Evolutionary conservation across 2,329 filamentous ascomycete genomes (phyloP).

Genomic region (Diaporthe citriasiana): DNA sequence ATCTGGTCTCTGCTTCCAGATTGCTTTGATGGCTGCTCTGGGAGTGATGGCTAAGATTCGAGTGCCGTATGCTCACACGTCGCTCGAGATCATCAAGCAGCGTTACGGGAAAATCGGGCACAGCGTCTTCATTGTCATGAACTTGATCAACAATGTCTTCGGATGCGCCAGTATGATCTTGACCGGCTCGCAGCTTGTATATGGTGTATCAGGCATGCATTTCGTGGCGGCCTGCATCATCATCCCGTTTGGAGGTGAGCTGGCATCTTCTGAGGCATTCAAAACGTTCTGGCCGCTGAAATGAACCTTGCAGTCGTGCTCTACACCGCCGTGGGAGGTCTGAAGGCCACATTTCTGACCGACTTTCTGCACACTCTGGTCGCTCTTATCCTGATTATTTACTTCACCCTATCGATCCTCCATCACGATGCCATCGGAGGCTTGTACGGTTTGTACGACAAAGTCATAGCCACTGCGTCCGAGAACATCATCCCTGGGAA

Average conservation of each 20-base stretch:
- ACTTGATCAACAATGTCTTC: slow-evolving; percentile 59
- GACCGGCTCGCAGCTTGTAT: slow-evolving; percentile 59
- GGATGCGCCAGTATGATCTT: slow-evolving; percentile 62
- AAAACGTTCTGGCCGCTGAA: not conserved
- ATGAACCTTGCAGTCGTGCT: slow-evolving; percentile 55
- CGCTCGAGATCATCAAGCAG: slow-evolving; percentile 63
- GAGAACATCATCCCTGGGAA: slow-evolving; percentile 61
- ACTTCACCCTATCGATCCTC: slow-evolving; percentile 61
- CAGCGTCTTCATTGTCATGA: slow-evolving; percentile 57
- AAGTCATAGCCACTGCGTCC: slow-evolving; percentile 57
- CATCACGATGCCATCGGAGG: slow-evolving; percentile 59
- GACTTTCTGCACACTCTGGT: slow-evolving; percentile 64
- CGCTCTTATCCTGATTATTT: slow-evolving; percentile 62
- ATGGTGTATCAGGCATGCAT: slow-evolving; percentile 63
- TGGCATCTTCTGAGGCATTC: not conserved
- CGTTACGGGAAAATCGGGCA: slow-evolving; percentile 60
- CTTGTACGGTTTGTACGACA: slow-evolving; percentile 60
- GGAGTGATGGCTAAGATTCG: slow-evolving; percentile 64
- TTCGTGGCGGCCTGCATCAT: slow-evolving; percentile 61
- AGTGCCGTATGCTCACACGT: slow-evolving; percentile 65
- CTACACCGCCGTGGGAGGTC: slow-evolving; percentile 62
- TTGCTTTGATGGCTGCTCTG: slow-evolving; percentile 63
- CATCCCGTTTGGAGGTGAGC: slow-evolving; percentile 58
- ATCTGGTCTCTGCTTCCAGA: slow-evolving; percentile 55
- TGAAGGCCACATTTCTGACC: slow-evolving; percentile 64